Base-by-base conservation (phyloP, 768 basidiomycete genomes). In the Hericium alpestre region DNA sequence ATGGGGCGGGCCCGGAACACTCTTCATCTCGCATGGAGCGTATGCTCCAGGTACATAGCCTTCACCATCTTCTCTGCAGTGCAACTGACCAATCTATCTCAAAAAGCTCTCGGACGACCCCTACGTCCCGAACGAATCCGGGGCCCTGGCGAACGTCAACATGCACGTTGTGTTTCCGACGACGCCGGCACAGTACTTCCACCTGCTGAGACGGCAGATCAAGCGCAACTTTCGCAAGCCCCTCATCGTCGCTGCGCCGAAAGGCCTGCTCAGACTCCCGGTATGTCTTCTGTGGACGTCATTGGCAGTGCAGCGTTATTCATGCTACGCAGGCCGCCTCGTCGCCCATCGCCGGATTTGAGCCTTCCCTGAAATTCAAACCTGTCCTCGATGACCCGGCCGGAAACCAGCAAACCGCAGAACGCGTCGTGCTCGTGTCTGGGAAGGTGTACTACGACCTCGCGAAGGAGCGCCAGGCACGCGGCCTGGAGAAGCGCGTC, bases 1-100 rank as follows among this genome's bases (percentile, higher is more conserved):
- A 96, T 63, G 93, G 93, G 27, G 92, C 93, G 15, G 93, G 93
- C 1, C 93, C 93, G 0, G 93, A 96, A 67, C 93, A 96, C 66
- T 95, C 92, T 0, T 92, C 90, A 0, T 87, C 83, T 51, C 82
- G 93, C 15, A 75, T 95, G 43, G 93, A 96, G 66, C 77, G 93
- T 39, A 88, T 92, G 83, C 73, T 95, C n/a, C 93, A 93, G 77
- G 90, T 87, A 56, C 23, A 23, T 12, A 49, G 38, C 43, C 43
- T 7, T n/a, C n/a, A 18, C 18, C 16, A 18, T 46, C 16, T 20
- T 7, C 8, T n/a, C 43, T 4, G 43, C 12, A 22, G 49, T 4
- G 8, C 13, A 11, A 54, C 37, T 16, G 49, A 23, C 25, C 37
- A 47, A 6, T 8, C 43, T 54, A 6, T 37, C 32, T 54, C 51